Evolutionary conservation across 257 asterid genomes (phyloP).

Genomic region (Verbascum thapsus): DNA sequence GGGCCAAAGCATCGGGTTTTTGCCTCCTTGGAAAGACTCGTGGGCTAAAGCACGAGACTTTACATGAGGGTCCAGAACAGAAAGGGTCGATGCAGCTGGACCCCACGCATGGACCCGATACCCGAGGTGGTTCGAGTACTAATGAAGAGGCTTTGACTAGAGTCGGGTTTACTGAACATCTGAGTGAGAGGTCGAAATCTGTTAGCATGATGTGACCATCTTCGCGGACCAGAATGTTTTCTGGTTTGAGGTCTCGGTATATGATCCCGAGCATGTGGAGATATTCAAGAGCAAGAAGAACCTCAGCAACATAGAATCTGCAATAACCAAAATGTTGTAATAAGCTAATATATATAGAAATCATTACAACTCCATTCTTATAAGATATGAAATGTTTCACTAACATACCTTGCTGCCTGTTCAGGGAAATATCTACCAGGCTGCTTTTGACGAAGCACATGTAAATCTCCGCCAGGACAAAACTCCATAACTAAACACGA

Average conservation of each 20-base stretch:
- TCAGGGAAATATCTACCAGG: conserved; percentile 75
- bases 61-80: conserved; percentile 88
- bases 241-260: conserved; percentile 91
- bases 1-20: conserved; percentile 50
- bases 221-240: conserved; percentile 85
- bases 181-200: conserved; percentile 82
- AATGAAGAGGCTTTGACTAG: conserved; percentile 55
- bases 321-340: conserved; percentile 18
- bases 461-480: conserved; percentile 96
- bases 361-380: not conserved
- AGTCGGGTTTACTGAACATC: conserved; percentile 87
- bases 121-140: conserved; percentile 62
- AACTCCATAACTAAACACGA: conserved; percentile 94
- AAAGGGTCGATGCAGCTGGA: conserved; percentile 94
- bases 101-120: conserved; percentile 88
- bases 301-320: conserved; percentile 95
- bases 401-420: conserved; percentile 79
- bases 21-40: conserved; percentile 52
- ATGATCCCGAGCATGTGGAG: conserved; percentile 94
- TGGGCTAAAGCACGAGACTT: conserved; percentile 90
- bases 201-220: conserved; percentile 96
- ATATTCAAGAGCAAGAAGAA: conserved; percentile 89
- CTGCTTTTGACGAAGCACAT: conserved; percentile 88
- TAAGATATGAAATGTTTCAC: conserved; percentile 18
- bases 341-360: conserved; percentile 9